Base-by-base conservation (phyloP, 179 eudicot genomes). In the Gypsophila paniculata region DNA sequence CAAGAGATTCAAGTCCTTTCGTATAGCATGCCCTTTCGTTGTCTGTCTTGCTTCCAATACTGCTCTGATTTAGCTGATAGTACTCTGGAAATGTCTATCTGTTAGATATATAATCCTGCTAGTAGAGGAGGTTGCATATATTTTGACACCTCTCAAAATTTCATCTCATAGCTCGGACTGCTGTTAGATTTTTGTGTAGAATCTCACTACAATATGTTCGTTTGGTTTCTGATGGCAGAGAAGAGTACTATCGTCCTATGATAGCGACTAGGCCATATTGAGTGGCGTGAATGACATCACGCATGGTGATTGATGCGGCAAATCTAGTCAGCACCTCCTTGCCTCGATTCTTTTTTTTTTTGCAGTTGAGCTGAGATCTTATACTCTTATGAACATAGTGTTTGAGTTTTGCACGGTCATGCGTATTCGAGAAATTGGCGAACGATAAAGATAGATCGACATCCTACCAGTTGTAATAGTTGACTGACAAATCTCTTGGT, bases 171-270 rank as follows among this genome's bases (percentile, higher is more conserved):
- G 32, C 32, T 21, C 19, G 32, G 7, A 57, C 25, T 25, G 36
- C 8, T 58, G 36, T 58, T 58, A 2, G 23, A 22, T 8, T 58
- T 58, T 58, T 71, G 51, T 52, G 23, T 14, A 23, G 34, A 52
- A 53, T 23, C 29, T 69, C 39, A 49, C 68, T 58, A 46, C 57
- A 25, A 17, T 63, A 54, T 51, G 9, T 51, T 29, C 25, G 7
- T 55, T 75, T 29, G 18, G 39, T 70, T 57, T 70, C 73, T 57
- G 62, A 44, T 63, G 80, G 80, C 96, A 93, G 98, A 89, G 96
- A 86, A 85, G 79, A 82, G 71, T 90, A 80, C 91, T 93, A 66
- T 85, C 98, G 42, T 83, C 96, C 26, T 86, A 87, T 61, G 91
- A 87, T 63, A 72, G 82, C n/a, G 98, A 86, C 34, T 58, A 81